Evolutionary conservation across 257 asterid species (phyloP).

Genomic region (Solanum pimpinellifolium): DNA sequence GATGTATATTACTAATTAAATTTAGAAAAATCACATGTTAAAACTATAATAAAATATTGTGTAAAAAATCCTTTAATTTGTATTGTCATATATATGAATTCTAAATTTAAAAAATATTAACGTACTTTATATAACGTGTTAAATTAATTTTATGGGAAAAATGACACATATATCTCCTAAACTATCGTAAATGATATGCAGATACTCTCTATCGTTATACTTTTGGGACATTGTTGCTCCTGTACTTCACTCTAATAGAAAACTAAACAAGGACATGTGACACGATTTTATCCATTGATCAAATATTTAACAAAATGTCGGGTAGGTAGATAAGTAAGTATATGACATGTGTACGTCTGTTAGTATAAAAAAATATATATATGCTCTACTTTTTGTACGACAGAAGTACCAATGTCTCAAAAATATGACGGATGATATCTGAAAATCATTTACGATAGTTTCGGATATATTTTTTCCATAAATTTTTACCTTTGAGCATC

Average conservation of each 20-base stretch:
- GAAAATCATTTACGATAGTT: background rate
- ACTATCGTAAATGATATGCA: background rate
- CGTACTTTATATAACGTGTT: no score
- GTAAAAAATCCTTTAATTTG: background rate
- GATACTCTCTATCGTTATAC: no score
- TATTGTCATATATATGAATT: background rate
- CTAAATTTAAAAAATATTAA: no score
- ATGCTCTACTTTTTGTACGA: background rate
- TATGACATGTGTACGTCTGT: no score
- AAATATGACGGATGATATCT: background rate
- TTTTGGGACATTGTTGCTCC: background rate
- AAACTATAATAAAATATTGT: background rate
- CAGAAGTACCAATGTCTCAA: background rate
- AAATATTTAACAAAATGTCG: no score
- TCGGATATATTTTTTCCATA: no score
- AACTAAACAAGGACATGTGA: no score
- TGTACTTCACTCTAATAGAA: no score
- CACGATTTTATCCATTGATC: no score
- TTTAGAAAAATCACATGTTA: background rate
- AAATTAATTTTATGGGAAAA: no score
- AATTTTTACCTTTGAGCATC: background rate
- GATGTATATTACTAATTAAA: background rate
- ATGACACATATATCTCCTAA: fast-evolving
- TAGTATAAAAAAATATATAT: no score
- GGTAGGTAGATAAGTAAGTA: no score